These are phyloP conservation scores for Penicillium sp. DNA, from an alignment of 2,329 filamentous ascomycete genomes.

Conservation along the genomic window DNA sequence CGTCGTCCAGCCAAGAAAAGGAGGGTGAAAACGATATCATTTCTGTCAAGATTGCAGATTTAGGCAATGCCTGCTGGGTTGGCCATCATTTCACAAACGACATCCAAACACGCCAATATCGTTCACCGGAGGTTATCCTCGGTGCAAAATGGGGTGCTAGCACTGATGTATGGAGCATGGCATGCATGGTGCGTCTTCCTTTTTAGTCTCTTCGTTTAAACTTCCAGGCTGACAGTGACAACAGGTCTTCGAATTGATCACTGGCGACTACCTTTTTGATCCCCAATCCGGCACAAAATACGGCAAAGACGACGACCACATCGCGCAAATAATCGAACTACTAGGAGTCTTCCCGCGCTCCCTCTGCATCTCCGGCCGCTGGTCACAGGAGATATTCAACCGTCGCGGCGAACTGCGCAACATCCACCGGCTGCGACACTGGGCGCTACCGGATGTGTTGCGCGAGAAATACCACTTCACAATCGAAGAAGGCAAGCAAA, in stretches of 20 bases:
- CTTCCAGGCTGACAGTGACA: neutral
- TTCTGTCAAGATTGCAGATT: slow-evolving; percentile 96
- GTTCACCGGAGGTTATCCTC: slow-evolving; percentile 93
- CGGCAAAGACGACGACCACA: slow-evolving; percentile 98
- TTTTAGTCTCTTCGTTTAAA: neutral
- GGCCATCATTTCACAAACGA: slow-evolving; percentile 99
- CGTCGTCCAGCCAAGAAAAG: slow-evolving; percentile 19
- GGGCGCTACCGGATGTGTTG: slow-evolving; percentile 88
- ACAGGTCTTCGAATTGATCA: slow-evolving; percentile 82
- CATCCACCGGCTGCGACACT: slow-evolving; percentile 92
- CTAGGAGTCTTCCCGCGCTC: slow-evolving; percentile 91
- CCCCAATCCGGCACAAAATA: slow-evolving; percentile 98
- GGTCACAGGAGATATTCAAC: slow-evolving; percentile 98
- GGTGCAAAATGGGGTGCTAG: slow-evolving; percentile 99
- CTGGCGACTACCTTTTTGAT: slow-evolving; percentile 96
- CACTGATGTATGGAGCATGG: slow-evolving; percentile 99
- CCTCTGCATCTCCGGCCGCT: slow-evolving; percentile 87
- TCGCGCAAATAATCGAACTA: slow-evolving; percentile 96
- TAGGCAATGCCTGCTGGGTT: slow-evolving; percentile 98
- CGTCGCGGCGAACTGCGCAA: slow-evolving; percentile 94
- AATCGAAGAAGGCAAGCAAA: slow-evolving; percentile 71
- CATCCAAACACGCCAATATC: slow-evolving; percentile 95
- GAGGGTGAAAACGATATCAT: slow-evolving; percentile 64
- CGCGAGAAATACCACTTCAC: slow-evolving; percentile 96
- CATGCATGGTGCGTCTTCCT: slow-evolving; percentile 73